A percentile compares a stretch with the other conserved stretches of the same genome.
Conservation (phyloP, 768 basidiomycete species). For the Termitomyces sp. region DNA sequence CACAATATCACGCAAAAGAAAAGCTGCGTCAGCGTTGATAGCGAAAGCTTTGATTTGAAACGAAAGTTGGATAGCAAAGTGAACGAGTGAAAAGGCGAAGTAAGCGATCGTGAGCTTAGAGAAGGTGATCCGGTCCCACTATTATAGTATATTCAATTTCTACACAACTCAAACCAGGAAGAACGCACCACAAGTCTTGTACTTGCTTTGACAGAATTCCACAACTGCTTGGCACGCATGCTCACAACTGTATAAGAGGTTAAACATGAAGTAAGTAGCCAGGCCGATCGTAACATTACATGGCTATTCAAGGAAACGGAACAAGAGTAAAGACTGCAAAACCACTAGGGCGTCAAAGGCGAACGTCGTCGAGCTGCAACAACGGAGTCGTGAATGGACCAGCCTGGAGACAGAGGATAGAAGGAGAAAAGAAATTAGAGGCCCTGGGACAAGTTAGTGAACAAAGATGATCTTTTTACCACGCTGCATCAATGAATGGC, state of each 20-base stretch:
- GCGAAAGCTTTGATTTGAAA: conserved; percentile 64
- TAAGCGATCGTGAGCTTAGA: conserved; percentile 62
- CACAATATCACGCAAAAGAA: conserved; percentile 46
- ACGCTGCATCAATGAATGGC: neutral
- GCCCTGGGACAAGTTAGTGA: neutral
- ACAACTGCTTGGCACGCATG: conserved; percentile 23
- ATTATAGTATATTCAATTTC: neutral
- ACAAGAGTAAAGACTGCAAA: conserved; percentile 17
- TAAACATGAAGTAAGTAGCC: neutral
- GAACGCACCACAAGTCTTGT: conserved; percentile 43
- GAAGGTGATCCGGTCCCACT: conserved; percentile 71
- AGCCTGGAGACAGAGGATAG: conserved; percentile 22
- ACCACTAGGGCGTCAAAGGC: conserved; percentile 37
- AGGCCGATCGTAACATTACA: neutral
- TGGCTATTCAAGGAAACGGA: conserved; percentile 3
- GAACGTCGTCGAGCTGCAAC: conserved; percentile 14
- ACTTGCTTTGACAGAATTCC: conserved; percentile 30
- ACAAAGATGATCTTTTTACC: neutral
- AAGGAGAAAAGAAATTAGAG: conserved; percentile 17
- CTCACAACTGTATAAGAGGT: neutral
- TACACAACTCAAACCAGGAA: neutral
- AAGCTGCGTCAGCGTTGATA: conserved; percentile 54
- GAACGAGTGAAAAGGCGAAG: conserved; percentile 58
- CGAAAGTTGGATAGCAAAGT: conserved; percentile 62
- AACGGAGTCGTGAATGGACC: conserved; percentile 17